A percentile compares a stretch with the other conserved stretches of the same genome.
Evolutionary conservation across 2,329 filamentous ascomycete genomes (phyloP).

Genomic region (Nothomitra cinnamomea): DNA sequence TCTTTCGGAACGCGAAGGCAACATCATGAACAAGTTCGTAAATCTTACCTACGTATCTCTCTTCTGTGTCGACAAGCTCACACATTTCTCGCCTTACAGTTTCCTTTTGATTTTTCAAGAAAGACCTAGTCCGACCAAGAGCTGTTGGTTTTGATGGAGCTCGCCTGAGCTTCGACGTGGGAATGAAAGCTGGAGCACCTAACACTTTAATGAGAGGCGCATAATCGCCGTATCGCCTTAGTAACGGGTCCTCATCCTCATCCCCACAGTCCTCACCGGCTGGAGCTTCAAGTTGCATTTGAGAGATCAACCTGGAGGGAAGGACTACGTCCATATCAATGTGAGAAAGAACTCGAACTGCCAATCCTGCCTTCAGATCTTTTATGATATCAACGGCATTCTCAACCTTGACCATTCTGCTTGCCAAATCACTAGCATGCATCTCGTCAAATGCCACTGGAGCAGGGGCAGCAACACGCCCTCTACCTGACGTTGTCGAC

Average conservation of each 20-base stretch:
- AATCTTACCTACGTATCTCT: conserved; percentile 80
- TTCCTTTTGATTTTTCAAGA: conserved; percentile 67
- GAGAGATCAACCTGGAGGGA: conserved; percentile 54
- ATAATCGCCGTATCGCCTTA: conserved; percentile 57
- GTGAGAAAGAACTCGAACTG: conserved; percentile 68
- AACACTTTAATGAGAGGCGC: conserved; percentile 59
- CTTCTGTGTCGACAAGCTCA: conserved; percentile 84
- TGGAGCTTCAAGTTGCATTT: conserved; percentile 41
- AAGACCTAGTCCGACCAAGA: conserved; percentile 59
- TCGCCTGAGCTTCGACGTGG: conserved; percentile 66
- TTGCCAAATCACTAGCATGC: conserved; percentile 81
- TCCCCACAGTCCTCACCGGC: conserved; percentile 47
- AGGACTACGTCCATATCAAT: conserved; percentile 77
- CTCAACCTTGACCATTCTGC: conserved; percentile 68
- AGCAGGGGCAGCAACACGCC: conserved; percentile 42
- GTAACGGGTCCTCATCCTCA: conserved; percentile 10
- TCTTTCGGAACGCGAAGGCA: conserved; percentile 61
- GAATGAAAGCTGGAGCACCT: conserved; percentile 71
- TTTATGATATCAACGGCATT: conserved; percentile 55
- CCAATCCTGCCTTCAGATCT: conserved; percentile 57
- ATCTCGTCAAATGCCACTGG: conserved; percentile 70
- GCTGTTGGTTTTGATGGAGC: conserved; percentile 76
- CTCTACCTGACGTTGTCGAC: conserved; percentile 33
- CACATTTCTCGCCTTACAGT: conserved; percentile 74
- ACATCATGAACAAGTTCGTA: conserved; percentile 68